Conservation (phyloP, 2,329 filamentous ascomycete species). For the Eutypa lata region DNA sequence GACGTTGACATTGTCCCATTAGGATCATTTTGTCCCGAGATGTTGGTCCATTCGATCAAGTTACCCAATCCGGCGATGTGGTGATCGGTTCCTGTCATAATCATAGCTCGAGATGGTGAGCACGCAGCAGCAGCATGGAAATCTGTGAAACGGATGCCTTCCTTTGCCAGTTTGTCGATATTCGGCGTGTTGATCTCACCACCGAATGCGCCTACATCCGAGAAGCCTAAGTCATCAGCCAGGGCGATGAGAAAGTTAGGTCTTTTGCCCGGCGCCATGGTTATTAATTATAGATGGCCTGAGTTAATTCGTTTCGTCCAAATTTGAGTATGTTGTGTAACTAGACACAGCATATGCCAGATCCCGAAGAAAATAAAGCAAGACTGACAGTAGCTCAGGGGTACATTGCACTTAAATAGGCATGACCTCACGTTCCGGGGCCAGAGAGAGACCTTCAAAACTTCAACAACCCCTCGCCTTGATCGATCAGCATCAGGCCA, state of each 20-base stretch:
- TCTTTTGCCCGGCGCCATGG: slow-evolving; percentile 29
- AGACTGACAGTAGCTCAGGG: no score
- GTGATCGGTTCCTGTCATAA: slow-evolving; percentile 63
- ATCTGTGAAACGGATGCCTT: slow-evolving; percentile 58
- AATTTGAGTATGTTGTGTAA: not conserved
- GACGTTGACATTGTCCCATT: slow-evolving; percentile 27
- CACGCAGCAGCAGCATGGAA: slow-evolving; percentile 65
- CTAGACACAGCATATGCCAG: not conserved
- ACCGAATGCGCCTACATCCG: slow-evolving; percentile 56
- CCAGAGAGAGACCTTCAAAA: not conserved
- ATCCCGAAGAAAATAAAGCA: no score
- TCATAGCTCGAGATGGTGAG: slow-evolving; percentile 63
- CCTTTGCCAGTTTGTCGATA: slow-evolving; percentile 49
- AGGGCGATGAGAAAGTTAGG: slow-evolving; percentile 60
- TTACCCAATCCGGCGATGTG: slow-evolving; percentile 59
- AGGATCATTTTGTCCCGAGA: slow-evolving; percentile 30
- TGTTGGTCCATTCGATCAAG: slow-evolving; percentile 48
- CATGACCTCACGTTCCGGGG: not conserved
- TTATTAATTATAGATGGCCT: not conserved
- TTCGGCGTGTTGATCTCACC: slow-evolving; percentile 60
- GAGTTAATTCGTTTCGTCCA: not conserved
- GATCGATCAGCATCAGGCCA: slow-evolving; percentile 3
- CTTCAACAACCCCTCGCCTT: slow-evolving; percentile 2
- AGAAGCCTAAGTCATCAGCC: slow-evolving; percentile 59
- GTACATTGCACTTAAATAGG: not conserved